Base-by-base conservation (phyloP, 2,329 filamentous ascomycete species). In the Paracoccidioides brasiliensis region DNA sequence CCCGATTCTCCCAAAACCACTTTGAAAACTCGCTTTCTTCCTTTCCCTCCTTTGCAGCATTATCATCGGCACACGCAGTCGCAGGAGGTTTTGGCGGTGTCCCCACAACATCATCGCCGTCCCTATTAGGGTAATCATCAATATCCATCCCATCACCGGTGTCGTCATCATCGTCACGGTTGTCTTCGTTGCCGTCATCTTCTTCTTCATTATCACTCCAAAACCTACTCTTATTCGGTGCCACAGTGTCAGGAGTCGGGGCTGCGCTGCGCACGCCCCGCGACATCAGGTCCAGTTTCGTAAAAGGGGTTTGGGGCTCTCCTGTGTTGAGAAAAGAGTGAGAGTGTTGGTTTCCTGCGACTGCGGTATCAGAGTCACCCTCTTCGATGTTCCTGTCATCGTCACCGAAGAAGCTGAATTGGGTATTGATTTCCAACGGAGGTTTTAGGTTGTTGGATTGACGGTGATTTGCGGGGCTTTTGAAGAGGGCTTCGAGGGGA, bases 401-500 rank as follows among this genome's bases (percentile, higher is more conserved):
- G 14, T 76, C 74, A 6, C 72, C 76, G 67, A 95, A 95, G 73
- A 96, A 96, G 67, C 79, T 89, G 70, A 96, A 95, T 62, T 74
- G 84, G 55, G 67, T 80, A 57, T 73, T 79, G 62, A 74, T 75
- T 57, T 64, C 74, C 58, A 57, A 64, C 58, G 40, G 67, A 58
- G 51, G 55, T 65, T 76, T 60, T 59, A 67, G 63, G 53, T 67
- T 33, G 28, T 15, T 48, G 38, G 30, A 45, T 32, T 42, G 4
- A n/a, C 32, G 30, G 28, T 61, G n/a, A 64, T 63, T 22, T 74
- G 81, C 78, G 0, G 80, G 71, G 4, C 82, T 82, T 72, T 96
- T 97, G 78, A 94, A 98, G 2, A 97, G 79, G 0, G 89, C 89
- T 74, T 97, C 90, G 1, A 97, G 78, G 0, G 93, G 91, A 62